phyloP scores from a whole-genome alignment of 495 filamentous ascomycete genomes.

The Talaromyces nanjingensis region DNA sequence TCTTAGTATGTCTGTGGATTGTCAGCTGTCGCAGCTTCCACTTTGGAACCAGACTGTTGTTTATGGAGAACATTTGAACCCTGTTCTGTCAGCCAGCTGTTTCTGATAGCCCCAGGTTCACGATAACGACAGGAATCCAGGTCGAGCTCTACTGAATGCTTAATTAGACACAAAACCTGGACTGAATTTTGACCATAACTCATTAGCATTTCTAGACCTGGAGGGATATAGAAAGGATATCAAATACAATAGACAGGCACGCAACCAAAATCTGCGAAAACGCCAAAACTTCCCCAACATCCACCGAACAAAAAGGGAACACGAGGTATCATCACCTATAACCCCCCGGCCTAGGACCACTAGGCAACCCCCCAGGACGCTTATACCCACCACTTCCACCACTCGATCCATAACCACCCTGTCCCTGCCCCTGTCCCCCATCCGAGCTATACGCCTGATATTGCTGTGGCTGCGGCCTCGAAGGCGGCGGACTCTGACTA shows the following conservation, averaged over 20 bases:
- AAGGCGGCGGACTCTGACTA: constrained; percentile 7
- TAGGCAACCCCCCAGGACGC: not conserved
- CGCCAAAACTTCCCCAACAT: not conserved
- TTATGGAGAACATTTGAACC: too few species aligned
- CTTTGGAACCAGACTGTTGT: too few species aligned
- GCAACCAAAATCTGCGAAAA: not conserved
- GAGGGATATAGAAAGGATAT: not conserved
- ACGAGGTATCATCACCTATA: not conserved
- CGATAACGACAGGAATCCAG: not conserved
- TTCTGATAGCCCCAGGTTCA: not conserved
- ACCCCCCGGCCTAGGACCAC: not conserved
- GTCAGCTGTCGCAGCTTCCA: too few species aligned
- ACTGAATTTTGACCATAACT: too few species aligned
- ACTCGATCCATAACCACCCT: not conserved
- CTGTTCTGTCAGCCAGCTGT: too few species aligned
- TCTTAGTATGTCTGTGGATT: not conserved
- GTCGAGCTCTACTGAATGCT: too few species aligned
- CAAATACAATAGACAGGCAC: not conserved
- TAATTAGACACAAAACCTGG: not conserved
- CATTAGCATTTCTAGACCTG: not conserved
- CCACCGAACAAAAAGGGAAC: not conserved
- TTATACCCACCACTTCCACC: not conserved
- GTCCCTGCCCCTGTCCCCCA: not conserved
- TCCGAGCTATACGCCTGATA: constrained; percentile 1
- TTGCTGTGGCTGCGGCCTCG: not conserved